Conservation (phyloP, 345 rosid genomes). For the Eucalyptus coolabah region DNA sequence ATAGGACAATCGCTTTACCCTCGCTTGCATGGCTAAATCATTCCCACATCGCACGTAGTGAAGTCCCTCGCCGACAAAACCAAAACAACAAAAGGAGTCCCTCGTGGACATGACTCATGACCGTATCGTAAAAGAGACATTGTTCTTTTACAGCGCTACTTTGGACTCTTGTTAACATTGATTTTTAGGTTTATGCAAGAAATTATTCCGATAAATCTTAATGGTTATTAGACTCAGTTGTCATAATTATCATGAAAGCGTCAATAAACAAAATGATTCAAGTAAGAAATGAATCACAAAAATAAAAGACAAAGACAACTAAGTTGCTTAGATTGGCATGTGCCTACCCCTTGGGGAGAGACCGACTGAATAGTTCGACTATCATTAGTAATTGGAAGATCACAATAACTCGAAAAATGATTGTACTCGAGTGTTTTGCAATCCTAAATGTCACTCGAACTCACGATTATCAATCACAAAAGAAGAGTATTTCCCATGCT, state of each 20-base stretch:
- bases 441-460: accelerated
- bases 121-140: not conserved
- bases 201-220: not conserved
- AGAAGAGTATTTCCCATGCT: not conserved
- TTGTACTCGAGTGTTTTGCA: accelerated
- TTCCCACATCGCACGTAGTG: not conserved
- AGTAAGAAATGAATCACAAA: not conserved
- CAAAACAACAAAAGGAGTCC: not conserved
- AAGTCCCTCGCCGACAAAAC: not conserved
- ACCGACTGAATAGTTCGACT: not conserved
- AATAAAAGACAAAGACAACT: not conserved
- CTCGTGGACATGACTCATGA: not conserved
- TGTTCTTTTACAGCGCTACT: not conserved
- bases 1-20: not conserved
- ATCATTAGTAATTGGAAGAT: not conserved
- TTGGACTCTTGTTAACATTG: not conserved
- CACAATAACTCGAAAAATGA: not conserved
- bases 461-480: not conserved
- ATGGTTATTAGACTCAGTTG: not conserved
- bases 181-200: not conserved
- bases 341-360: not conserved
- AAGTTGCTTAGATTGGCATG: not conserved
- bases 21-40: not conserved
- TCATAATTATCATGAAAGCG: not conserved
- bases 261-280: not conserved